Evolutionary conservation across 495 filamentous ascomycete species (phyloP).

Genomic region (Xanthoparmelia taractica): DNA sequence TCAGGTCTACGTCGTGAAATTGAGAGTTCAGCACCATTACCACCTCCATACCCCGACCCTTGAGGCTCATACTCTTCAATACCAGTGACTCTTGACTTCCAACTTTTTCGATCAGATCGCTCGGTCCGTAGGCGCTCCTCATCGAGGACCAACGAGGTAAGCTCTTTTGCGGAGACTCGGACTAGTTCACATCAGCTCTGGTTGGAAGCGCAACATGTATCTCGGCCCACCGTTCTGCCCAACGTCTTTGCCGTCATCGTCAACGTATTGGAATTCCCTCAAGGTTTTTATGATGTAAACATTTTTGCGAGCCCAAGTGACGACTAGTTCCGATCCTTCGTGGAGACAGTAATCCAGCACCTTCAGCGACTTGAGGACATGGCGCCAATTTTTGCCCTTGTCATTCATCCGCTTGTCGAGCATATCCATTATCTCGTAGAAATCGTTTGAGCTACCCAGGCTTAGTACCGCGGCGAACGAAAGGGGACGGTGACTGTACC

Average conservation of each 20-base stretch:
- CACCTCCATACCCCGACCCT: conserved; percentile 34
- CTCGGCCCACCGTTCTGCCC: conserved; percentile 74
- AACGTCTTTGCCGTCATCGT: conserved; percentile 90
- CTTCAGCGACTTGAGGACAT: conserved; percentile 95
- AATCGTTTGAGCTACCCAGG: conserved; percentile 72
- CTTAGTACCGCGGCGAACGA: conserved; percentile 17
- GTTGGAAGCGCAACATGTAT: not conserved
- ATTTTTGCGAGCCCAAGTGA: conserved; percentile 97
- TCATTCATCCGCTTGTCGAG: conserved; percentile 97
- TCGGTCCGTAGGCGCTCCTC: conserved; percentile 90
- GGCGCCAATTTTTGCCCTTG: conserved; percentile 99
- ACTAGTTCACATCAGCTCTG: conserved; percentile 47
- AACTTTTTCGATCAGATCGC: conserved; percentile 82
- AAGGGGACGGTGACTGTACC: conserved; percentile 49
- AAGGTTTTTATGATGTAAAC: conserved; percentile 98
- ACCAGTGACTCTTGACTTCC: conserved; percentile 93
- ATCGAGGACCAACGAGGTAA: conserved; percentile 88
- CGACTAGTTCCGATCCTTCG: conserved; percentile 91
- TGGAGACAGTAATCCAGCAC: conserved; percentile 98
- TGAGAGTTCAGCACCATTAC: conserved; percentile 30
- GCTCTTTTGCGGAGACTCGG: conserved; percentile 89
- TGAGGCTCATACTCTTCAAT: conserved; percentile 68
- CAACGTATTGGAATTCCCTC: conserved; percentile 90
- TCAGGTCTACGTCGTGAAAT: conserved; percentile 37
- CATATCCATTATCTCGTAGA: conserved; percentile 99